Conservation (phyloP, 441 rosid species). For the Eutrema salsugineum region DNA sequence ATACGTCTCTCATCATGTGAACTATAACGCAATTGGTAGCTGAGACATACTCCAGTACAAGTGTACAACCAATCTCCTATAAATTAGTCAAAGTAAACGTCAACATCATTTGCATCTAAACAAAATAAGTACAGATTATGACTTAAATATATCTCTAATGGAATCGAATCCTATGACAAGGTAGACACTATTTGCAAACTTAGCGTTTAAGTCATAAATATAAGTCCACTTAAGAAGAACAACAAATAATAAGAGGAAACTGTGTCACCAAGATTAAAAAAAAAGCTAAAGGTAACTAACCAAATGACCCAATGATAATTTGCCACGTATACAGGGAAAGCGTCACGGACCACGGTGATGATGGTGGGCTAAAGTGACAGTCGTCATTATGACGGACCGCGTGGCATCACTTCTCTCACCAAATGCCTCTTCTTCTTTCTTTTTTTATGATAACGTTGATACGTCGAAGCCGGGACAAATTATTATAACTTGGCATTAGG, state of each 20-base stretch:
- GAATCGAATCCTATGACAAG: conserved; percentile 23
- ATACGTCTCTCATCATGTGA: conserved; percentile 7
- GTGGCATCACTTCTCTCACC: conserved; percentile 26
- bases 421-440: not conserved
- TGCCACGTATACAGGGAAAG: not conserved
- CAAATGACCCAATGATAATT: not conserved
- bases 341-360: conserved; percentile 23
- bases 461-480: not conserved
- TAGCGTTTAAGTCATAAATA: not conserved
- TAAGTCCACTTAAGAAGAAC: not conserved
- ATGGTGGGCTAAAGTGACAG: conserved; percentile 27
- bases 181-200: not conserved
- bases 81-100: not conserved
- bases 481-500: conserved; percentile 11
- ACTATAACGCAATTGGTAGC: not conserved
- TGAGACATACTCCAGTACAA: not conserved
- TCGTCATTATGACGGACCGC: conserved; percentile 28
- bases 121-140: not conserved
- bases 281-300: not conserved
- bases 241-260: conserved; percentile 12
- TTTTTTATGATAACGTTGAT: conserved; percentile 1
- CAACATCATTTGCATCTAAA: not conserved
- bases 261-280: conserved; percentile 1
- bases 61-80: not conserved
- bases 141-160: not conserved